Conservation (phyloP, 1,139 yeast genomes). For the Zygosaccharomyces sapae region DNA sequence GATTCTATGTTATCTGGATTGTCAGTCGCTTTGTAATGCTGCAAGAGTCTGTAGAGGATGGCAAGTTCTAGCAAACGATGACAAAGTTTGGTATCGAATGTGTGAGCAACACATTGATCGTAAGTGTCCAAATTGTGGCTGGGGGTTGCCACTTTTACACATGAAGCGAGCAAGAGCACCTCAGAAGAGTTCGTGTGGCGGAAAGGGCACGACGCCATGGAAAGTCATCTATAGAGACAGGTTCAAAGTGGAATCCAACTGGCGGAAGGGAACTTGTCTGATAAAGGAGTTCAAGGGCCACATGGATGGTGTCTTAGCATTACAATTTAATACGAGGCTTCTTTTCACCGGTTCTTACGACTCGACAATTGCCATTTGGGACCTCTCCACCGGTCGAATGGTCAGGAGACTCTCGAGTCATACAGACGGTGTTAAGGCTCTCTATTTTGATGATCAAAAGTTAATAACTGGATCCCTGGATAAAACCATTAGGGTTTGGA, state of each 20-base stretch:
- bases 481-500: conserved; percentile 91
- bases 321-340: conserved; percentile 74
- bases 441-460: conserved; percentile 82
- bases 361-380: conserved; percentile 86
- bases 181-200: conserved; percentile 12
- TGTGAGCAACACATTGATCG: conserved; percentile 97
- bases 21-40: conserved; percentile 85
- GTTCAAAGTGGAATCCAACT: conserved; percentile 83
- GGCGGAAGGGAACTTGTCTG: conserved; percentile 79
- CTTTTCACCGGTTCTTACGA: conserved; percentile 91
- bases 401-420: conserved; percentile 79
- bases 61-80: conserved; percentile 90
- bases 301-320: conserved; percentile 76
- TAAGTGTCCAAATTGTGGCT: conserved; percentile 96
- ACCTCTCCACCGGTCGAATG: conserved; percentile 70
- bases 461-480: conserved; percentile 90
- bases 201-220: conserved; percentile 65
- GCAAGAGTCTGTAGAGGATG: conserved; percentile 87
- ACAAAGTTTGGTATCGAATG: conserved; percentile 96
- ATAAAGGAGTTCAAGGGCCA: conserved; percentile 75
- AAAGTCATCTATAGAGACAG: conserved; percentile 90
- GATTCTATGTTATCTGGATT: conserved; percentile 82
- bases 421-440: conserved; percentile 74
- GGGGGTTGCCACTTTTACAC: conserved; percentile 94
- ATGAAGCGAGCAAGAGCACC: conserved; percentile 60